phyloP scores from a whole-genome alignment of 305 asterid genomes.

The Fraxinus dipetala region DNA sequence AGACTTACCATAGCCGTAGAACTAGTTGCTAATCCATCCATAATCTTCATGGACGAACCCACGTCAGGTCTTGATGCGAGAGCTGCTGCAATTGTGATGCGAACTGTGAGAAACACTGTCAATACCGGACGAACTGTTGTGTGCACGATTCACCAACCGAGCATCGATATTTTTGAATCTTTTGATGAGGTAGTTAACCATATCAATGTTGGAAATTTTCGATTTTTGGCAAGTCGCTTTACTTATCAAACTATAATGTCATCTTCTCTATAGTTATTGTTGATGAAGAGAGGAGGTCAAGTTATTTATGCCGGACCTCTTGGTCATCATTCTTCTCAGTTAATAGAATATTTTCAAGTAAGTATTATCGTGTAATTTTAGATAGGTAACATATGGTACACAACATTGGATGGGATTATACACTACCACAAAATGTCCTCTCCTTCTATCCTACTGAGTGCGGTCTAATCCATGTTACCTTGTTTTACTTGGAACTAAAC shows the following conservation, averaged over 20 bases:
- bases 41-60: slow-evolving; percentile 62
- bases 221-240: background rate
- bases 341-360: slow-evolving; percentile 39
- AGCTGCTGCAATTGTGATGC: slow-evolving; percentile 63
- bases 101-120: slow-evolving; percentile 48
- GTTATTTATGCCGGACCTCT: slow-evolving; percentile 43
- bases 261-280: slow-evolving; percentile 28
- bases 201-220: background rate
- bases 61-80: slow-evolving; percentile 60
- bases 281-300: slow-evolving; percentile 51
- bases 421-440: background rate
- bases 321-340: slow-evolving; percentile 30
- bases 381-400: background rate
- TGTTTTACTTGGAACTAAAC: background rate
- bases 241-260: background rate
- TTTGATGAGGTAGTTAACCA: slow-evolving; percentile 45
- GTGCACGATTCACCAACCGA: slow-evolving; percentile 65
- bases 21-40: slow-evolving; percentile 49
- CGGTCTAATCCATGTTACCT: background rate
- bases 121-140: slow-evolving; percentile 55
- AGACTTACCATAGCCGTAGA: slow-evolving; percentile 57
- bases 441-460: background rate
- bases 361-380: background rate
- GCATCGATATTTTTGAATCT: slow-evolving; percentile 59
- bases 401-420: background rate